Percentiles rank a stretch among this genome's conserved stretches.
phyloP scores from a whole-genome alignment of 805 yeast genomes.

The Saturnispora kantuleensis region DNA sequence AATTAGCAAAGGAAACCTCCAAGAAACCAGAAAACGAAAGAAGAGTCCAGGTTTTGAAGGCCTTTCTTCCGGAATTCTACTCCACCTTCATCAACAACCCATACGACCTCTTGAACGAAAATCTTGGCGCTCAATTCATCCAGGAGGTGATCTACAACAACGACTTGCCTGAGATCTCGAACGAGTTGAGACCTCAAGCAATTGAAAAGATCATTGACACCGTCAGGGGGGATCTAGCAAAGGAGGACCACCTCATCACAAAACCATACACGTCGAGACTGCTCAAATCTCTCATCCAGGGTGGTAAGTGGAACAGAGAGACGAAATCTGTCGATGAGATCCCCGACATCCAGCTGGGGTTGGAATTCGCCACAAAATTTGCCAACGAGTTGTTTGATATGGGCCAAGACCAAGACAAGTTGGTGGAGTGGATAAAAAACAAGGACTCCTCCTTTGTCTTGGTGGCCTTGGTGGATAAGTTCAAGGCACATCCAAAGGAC shows the following conservation, averaged over 20 bases:
- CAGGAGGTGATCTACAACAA: slow-evolving; percentile 59
- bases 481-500: slow-evolving; percentile 33
- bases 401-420: slow-evolving; percentile 40
- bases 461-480: slow-evolving; percentile 66
- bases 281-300: slow-evolving; percentile 68
- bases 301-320: slow-evolving; percentile 72
- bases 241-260: slow-evolving; percentile 57
- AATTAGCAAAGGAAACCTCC: slow-evolving; percentile 56
- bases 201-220: slow-evolving; percentile 47
- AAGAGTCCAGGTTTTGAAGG: slow-evolving; percentile 55
- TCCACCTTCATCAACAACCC: slow-evolving; percentile 41
- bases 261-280: slow-evolving; percentile 69
- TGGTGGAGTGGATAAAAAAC: slow-evolving; percentile 56
- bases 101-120: slow-evolving; percentile 48
- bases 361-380: slow-evolving; percentile 47
- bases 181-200: slow-evolving; percentile 32
- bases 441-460: slow-evolving; percentile 70
- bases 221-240: slow-evolving; percentile 56
- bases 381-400: slow-evolving; percentile 34
- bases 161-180: slow-evolving; percentile 25
- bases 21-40: slow-evolving; percentile 78
- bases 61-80: slow-evolving; percentile 58
- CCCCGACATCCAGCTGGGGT: slow-evolving; percentile 40
- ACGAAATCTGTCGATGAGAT: slow-evolving; percentile 39
- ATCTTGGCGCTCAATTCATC: slow-evolving; percentile 75